phyloP scores from a whole-genome alignment of 768 basidiomycete genomes.

The Suillus brevipes region DNA sequence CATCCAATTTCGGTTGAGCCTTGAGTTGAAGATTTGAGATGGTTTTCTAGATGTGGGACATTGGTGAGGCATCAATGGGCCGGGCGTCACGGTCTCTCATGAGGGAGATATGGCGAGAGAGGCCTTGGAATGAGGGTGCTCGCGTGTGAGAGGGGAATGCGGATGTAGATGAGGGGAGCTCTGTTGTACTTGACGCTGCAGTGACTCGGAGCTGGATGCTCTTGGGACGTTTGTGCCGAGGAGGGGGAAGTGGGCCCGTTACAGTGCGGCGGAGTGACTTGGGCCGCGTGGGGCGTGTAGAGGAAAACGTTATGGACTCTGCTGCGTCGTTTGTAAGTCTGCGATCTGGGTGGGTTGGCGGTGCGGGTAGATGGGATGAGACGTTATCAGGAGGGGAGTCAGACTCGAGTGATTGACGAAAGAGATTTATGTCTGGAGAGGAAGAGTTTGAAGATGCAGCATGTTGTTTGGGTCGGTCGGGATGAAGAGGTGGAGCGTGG shows the following conservation, averaged over 20 bases:
- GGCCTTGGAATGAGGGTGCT: conserved; percentile 24
- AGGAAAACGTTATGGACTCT: conserved; percentile 29
- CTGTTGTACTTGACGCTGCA: conserved; percentile 14
- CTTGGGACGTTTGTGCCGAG: conserved; percentile 57
- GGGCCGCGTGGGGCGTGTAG: conserved; percentile 48
- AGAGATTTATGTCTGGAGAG: conserved; percentile 32
- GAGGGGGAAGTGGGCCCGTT: conserved; percentile 43
- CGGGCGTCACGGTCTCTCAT: conserved; percentile 24
- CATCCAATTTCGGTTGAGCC: conserved; percentile 56
- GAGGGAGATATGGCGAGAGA: conserved; percentile 43
- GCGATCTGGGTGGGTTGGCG: conserved; percentile 60
- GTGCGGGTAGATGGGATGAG: conserved; percentile 36
- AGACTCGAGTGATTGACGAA: conserved; percentile 25
- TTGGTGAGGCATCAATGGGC: conserved; percentile 32
- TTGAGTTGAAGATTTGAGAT: conserved; percentile 38
- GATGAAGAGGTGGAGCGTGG: conserved; percentile 30
- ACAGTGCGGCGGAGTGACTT: conserved; percentile 54
- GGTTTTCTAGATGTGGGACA: conserved; percentile 46
- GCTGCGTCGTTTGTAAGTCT: conserved; percentile 32
- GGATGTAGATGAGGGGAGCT: conserved; percentile 11
- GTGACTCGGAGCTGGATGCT: conserved; percentile 53
- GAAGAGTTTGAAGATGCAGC: conserved; percentile 21
- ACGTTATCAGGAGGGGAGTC: conserved; percentile 4
- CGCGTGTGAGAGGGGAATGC: conserved; percentile 15
- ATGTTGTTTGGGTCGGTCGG: conserved; percentile 24